These are phyloP conservation scores for Prunus armeniaca DNA, from an alignment of 306 rosid genomes.

Conservation along the genomic window DNA sequence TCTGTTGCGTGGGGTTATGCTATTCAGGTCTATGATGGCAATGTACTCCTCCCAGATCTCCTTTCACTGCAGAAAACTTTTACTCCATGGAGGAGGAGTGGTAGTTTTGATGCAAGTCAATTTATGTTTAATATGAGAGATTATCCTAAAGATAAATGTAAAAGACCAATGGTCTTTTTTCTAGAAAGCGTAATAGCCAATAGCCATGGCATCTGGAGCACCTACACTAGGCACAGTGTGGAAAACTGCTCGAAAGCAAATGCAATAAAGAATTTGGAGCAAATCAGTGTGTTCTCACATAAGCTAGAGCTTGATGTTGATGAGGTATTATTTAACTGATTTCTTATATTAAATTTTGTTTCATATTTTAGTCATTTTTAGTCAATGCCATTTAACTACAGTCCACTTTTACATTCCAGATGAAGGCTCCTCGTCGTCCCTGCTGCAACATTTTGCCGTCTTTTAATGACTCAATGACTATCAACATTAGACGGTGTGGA, in stretches of 20 bases:
- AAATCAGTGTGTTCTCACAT: constrained; percentile 51
- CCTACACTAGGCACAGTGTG: constrained; percentile 45
- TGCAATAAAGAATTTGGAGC: constrained; percentile 36
- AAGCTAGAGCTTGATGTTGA: constrained; percentile 59
- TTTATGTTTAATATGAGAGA: constrained; percentile 64
- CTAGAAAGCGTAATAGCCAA: constrained; percentile 43
- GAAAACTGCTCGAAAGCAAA: constrained; percentile 44
- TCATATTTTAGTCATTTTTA: constrained; percentile 19
- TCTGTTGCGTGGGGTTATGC: constrained; percentile 87
- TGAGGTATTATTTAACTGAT: constrained; percentile 45
- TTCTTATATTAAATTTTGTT: constrained; percentile 7
- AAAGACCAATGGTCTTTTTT: constrained; percentile 60
- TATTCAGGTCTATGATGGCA: constrained; percentile 68
- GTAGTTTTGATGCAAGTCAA: constrained; percentile 37
- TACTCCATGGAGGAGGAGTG: constrained; percentile 71
- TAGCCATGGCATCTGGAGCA: constrained; percentile 48
- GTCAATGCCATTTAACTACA: constrained; percentile 12
- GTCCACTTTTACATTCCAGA: constrained; percentile 36
- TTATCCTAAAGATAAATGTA: constrained; percentile 66
- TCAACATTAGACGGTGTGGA: constrained; percentile 54
- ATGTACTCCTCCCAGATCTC: constrained; percentile 65
- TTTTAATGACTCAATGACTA: constrained; percentile 40
- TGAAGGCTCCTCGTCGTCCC: constrained; percentile 78
- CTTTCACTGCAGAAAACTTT: constrained; percentile 67
- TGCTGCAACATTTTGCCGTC: constrained; percentile 57